These are phyloP conservation scores for Ziziphus jujuba DNA, from an alignment of 306 rosid genomes.

Conservation along the genomic window DNA sequence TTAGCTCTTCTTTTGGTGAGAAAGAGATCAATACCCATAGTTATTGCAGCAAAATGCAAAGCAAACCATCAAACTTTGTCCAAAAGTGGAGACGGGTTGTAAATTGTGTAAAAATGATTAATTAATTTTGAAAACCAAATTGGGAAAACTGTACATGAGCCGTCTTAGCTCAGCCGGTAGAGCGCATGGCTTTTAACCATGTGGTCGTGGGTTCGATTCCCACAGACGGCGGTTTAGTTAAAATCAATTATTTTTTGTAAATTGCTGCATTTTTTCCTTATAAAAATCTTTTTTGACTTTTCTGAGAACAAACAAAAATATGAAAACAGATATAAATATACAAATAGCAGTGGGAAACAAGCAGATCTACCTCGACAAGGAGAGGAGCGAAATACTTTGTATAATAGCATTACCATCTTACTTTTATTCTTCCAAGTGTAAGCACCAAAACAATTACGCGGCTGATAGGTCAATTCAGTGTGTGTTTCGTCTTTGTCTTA, in stretches of 20 bases:
- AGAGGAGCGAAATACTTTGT: background rate
- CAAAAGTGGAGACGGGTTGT: too few species aligned
- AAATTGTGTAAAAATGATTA: too few species aligned
- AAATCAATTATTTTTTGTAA: rapidly evolving
- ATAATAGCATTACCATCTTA: too few species aligned
- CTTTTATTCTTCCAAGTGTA: too few species aligned
- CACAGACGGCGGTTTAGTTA: slow-evolving; percentile 44
- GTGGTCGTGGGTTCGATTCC: slow-evolving; percentile 85
- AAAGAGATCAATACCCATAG: too few species aligned
- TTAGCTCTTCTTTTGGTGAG: too few species aligned
- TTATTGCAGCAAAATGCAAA: too few species aligned
- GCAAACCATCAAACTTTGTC: too few species aligned
- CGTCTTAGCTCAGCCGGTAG: slow-evolving; percentile 79
- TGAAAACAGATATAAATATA: background rate
- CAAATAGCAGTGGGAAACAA: slow-evolving; percentile 9
- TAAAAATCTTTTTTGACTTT: background rate
- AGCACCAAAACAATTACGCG: background rate
- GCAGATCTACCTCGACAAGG: background rate
- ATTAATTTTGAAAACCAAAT: too few species aligned
- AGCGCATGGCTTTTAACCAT: slow-evolving; percentile 85
- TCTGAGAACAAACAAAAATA: background rate
- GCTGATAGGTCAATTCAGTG: too few species aligned
- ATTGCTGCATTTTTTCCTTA: background rate
- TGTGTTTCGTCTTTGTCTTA: too few species aligned
- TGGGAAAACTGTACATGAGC: background rate